Evolutionary conservation across 768 basidiomycete species (phyloP), one percentile per base, ranked within the genome.

Genomic region (Mycena leptocephala): DNA sequence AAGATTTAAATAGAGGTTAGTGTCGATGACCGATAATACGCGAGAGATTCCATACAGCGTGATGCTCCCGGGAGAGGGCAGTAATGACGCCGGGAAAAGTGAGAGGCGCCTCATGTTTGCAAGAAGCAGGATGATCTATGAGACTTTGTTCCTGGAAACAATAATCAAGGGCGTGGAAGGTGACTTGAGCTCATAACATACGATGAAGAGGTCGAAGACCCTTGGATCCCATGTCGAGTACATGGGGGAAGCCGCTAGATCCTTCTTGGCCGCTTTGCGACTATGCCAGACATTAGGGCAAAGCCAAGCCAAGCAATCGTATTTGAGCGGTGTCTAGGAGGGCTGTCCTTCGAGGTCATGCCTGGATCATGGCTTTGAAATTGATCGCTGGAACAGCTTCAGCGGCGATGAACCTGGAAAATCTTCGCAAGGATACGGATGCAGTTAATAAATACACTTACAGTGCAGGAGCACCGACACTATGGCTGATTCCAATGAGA

Each of bases 301-400:
- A 26, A 70, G 69, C 69, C 69, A 70, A 11, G 58, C 56, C 58
- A 70, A 24, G 69, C 69, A 51, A 39, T 48, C 4, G 58, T 58
- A 51, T 59, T 70, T 18, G 69, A 53, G n/a, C 56, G 69, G 33
- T 46, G 51, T 28, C 69, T 30, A 13, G 61, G 58, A 10, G 32
- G 33, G 35, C 33, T 61, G 37, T 70, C 69, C 51, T 70, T 62
- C 18, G 51, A 30, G 8, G 69, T 70, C 46, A 70, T 51, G 14
- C 69, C 69, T 26, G 69, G 69, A 70, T 70, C 69, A 70, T 70
- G 58, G 43, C 39, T 35, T 62, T 43, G 69, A 70, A 70, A 33
- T 3, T 56, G 22, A 70, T 59, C 13, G 26, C 11, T 32, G 69
- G 58, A 30, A 37, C 13, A 16, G 69, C 33, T 35, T 70, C 48